Evolutionary conservation across 2,329 filamentous ascomycete species (phyloP), one percentile per base, ranked within the genome.

Genomic region (Orbilia javanica): DNA sequence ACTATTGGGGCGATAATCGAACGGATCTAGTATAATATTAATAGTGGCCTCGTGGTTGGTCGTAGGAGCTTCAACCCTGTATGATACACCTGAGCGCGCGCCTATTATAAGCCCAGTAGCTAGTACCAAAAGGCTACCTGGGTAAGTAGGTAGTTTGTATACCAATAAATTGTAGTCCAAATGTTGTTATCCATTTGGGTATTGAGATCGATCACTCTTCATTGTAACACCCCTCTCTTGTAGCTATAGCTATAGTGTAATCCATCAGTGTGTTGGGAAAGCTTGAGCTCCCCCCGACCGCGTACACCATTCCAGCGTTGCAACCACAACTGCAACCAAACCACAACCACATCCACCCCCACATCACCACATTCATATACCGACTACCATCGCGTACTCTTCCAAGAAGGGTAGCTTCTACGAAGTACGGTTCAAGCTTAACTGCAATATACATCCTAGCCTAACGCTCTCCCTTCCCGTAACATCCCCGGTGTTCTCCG

Each of bases 1-100:
- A 78, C 34, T 78, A 78, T 31, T 78, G 74, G 74, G 67, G 67
- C 15, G 29, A 22, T 27, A 60, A 46, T 4, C 34, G 27, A 15
- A n/a, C 7, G 2, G 46, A 66, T 15, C 20, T 25, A 22, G 57
- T 42, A 1, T 77, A 60, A 66, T 42, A 3, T 15, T 0, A 25
- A 20, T 55, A n/a, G 7, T 20, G 42, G 18, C 1, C 8, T 4
- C 6, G 39, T n/a, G 11, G 39, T 11, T 44, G 39, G 15, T 44
- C n/a, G n/a, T n/a, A n/a, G n/a, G n/a, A 10, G 31, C 31, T 10
- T 34, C 31, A 10, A 34, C 5, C 31, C 31, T 34, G 31, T 34
- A 34, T 34, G 4, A 34, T 34, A 34, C n/a, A n/a, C n/a, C n/a
- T n/a, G n/a, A n/a, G n/a, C n/a, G n/a, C n/a, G n/a, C n/a, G n/a